Evolutionary conservation across 73 alveolate genomes (phyloP), one percentile per base, ranked within the genome.

Genomic region (Paraurostyla sp.): DNA sequence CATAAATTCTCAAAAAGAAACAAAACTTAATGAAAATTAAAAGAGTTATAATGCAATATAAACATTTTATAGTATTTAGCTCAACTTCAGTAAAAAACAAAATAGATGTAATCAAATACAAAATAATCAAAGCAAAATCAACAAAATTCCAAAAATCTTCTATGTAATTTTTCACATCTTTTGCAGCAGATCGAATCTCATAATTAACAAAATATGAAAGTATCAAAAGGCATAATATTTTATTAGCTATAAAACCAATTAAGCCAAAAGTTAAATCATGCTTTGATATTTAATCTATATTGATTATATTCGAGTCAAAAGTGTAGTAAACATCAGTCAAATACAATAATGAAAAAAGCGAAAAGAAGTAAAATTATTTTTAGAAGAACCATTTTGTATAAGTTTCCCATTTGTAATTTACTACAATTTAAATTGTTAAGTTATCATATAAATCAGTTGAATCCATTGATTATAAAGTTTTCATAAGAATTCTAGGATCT

Each of bases 401-500:
- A 35, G n/a, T n/a, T n/a, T 69, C 11, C 84, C 84, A 69, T 25
- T 69, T 69, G 63, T 35, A 69, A 3, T 69, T 33, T 35, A 69
- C 11, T 36, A 69, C 40, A 4, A 62, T 69, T 43, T 69, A 36
- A 41, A 69, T 69, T 7, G 84, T 33, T 11, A 69, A 18, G 23
- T 69, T 69, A 2, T 69, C 84, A 42, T 35, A 69, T 2, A 33
- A 22, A 3, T 69, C 84, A 40, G 40, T 9, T 22, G 29, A 16
- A 3, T 69, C 65, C 9, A 32, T 13, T 33, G 2, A 11, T 22
- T 9, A 9, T 11, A 69, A 23, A n/a, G 62, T 62, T 40, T 69
- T 33, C 7, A 69, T 69, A 16, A 69, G 40, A 7, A 35, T 38
- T 32, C 20, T 30, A 18, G 81, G 81, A 7, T 25, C 13, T 63